These are phyloP conservation scores for Barnettozyma populi DNA, from an alignment of 805 yeast genomes.

Conservation along the genomic window DNA sequence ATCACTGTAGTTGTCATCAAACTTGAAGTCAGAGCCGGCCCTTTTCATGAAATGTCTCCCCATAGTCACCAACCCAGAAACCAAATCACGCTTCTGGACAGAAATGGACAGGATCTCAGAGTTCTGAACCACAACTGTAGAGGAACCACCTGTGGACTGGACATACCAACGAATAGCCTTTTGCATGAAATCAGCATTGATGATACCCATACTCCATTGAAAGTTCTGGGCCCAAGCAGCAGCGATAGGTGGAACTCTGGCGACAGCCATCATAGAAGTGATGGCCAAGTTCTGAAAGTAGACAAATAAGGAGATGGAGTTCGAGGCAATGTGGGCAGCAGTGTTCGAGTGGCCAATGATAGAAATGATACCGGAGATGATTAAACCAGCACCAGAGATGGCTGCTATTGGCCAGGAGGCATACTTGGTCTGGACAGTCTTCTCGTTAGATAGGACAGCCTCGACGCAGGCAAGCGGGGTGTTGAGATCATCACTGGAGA, in stretches of 20 bases:
- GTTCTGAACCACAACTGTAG: conserved; percentile 69
- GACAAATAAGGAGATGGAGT: conserved; percentile 73
- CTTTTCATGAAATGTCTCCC: conserved; percentile 28
- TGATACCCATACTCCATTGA: conserved; percentile 94
- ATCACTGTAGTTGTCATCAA: conserved; percentile 43
- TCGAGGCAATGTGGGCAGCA: conserved; percentile 84
- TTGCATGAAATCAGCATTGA: conserved; percentile 77
- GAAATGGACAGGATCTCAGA: conserved; percentile 66
- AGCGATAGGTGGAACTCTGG: conserved; percentile 86
- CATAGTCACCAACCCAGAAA: conserved; percentile 9
- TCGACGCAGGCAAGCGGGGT: conserved; percentile 83
- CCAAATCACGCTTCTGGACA: conserved; percentile 57
- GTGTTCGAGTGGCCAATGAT: conserved; percentile 85
- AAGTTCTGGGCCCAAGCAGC: conserved; percentile 87
- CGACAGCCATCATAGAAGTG: conserved; percentile 79
- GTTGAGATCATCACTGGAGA: conserved; percentile 41
- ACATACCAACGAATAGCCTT: conserved; percentile 78
- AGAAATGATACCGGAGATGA: conserved; percentile 76
- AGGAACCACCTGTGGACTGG: conserved; percentile 82
- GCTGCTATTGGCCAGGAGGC: conserved; percentile 95
- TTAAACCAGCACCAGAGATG: conserved; percentile 80
- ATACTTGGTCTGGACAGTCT: conserved; percentile 87
- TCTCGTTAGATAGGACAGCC: conserved; percentile 81
- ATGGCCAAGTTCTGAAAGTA: conserved; percentile 88
- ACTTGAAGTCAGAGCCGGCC: conserved; percentile 34